Evolutionary conservation across 2,329 filamentous ascomycete species (phyloP).

Genomic region (Sporothrix globosa): DNA sequence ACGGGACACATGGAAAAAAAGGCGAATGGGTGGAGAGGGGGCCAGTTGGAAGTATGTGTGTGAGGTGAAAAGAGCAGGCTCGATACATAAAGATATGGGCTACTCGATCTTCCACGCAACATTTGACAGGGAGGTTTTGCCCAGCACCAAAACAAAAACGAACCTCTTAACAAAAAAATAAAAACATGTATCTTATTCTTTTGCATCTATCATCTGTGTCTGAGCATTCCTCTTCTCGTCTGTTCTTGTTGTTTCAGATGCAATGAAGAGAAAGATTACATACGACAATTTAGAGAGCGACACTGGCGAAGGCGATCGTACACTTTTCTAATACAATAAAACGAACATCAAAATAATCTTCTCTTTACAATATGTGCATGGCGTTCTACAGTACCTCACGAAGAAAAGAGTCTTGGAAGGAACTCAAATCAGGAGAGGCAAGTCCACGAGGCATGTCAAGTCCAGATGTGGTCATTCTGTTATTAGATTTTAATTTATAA

Average conservation of each 20-base stretch:
- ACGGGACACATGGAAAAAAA: conserved; percentile 20
- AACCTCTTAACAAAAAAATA: conserved; percentile 24
- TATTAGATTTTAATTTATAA: conserved; percentile 7
- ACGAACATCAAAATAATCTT: conserved; percentile 14
- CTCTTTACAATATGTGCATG: background rate
- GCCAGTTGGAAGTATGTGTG: background rate
- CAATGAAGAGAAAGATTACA: background rate
- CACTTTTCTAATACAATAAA: conserved; percentile 11
- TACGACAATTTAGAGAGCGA: conserved; percentile 1
- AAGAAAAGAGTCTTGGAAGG: background rate
- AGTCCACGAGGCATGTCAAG: background rate
- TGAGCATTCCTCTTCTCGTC: background rate
- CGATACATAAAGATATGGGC: background rate
- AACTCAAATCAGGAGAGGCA: background rate
- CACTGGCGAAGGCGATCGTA: conserved; percentile 13
- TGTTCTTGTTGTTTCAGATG: background rate
- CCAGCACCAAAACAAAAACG: conserved; percentile 21
- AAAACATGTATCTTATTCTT: conserved; percentile 25
- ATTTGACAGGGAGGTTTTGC: background rate
- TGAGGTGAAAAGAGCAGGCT: background rate
- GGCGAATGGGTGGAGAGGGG: conserved; percentile 4
- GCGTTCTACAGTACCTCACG: background rate
- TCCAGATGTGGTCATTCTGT: background rate
- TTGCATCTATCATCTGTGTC: conserved; percentile 13
- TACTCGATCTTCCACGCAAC: background rate